A percentile compares a stretch with the other conserved stretches of the same genome.
These are phyloP conservation scores for Microstegium vimineum DNA, from an alignment of 176 grass and related monocot genomes.

Conservation along the genomic window DNA sequence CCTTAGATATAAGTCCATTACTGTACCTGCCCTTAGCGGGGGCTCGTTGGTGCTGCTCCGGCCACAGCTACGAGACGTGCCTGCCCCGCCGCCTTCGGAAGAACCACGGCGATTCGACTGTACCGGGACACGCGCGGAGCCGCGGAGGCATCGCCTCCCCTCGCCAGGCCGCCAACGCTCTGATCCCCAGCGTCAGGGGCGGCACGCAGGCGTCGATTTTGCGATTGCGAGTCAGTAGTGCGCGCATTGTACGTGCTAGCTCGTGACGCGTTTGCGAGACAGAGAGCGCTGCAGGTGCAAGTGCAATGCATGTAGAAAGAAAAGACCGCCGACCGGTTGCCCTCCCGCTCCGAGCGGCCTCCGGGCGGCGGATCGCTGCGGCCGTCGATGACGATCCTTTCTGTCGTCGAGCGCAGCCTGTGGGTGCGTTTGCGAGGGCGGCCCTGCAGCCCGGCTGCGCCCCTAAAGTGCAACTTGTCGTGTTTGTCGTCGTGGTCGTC, in stretches of 20 bases:
- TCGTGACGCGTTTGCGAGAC: background rate
- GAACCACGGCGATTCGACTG: conserved; percentile 16
- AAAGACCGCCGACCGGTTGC: background rate
- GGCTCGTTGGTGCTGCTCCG: background rate
- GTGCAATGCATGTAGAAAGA: conserved; percentile 1
- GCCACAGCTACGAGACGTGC: no score
- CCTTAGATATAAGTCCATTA: no score
- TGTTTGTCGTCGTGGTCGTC: no score
- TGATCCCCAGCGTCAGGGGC: background rate
- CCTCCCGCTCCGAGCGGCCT: no score
- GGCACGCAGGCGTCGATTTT: conserved; percentile 3
- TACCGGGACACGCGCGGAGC: no score
- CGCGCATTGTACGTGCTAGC: background rate
- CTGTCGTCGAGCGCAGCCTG: background rate
- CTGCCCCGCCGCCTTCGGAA: background rate
- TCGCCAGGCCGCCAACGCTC: background rate
- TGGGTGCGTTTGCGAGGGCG: no score
- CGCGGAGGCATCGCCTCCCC: background rate
- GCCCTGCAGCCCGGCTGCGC: no score
- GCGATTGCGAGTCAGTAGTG: background rate
- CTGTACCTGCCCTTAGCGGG: no score
- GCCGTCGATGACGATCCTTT: background rate
- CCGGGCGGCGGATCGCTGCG: background rate
- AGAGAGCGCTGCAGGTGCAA: background rate
- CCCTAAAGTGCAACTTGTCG: no score